Conservation (phyloP, 768 basidiomycete species). For the Suillus discolor region DNA sequence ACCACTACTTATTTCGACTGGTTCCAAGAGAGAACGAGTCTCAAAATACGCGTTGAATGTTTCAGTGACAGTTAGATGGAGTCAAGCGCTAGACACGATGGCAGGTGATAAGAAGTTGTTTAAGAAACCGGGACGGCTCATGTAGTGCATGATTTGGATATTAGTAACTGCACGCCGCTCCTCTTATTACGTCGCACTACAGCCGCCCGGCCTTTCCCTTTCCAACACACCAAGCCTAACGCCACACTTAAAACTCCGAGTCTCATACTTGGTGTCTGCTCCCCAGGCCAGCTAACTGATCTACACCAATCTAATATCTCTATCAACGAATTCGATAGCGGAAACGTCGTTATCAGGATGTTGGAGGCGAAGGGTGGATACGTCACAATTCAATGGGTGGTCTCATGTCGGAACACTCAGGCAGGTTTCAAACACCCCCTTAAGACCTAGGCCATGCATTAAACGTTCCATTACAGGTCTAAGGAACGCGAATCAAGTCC, state of each 20-base stretch:
- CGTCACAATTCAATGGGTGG: neutral
- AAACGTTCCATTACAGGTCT: neutral
- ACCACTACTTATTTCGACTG: neutral
- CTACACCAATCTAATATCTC: neutral
- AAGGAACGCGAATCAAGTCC: neutral
- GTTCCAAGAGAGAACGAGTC: neutral
- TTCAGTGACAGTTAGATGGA: neutral
- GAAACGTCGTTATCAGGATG: neutral
- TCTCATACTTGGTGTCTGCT: neutral
- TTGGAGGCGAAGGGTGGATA: neutral
- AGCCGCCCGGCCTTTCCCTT: neutral
- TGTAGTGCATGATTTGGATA: constrained; percentile 1
- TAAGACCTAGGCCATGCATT: too few species aligned
- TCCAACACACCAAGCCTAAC: neutral
- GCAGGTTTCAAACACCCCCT: too few species aligned
- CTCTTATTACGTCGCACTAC: neutral
- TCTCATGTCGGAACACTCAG: neutral
- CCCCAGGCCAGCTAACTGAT: neutral
- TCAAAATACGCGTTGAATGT: neutral
- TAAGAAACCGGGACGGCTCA: constrained; percentile 1
- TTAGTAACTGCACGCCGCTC: neutral
- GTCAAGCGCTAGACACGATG: neutral
- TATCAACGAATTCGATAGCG: neutral
- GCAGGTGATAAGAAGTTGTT: neutral
- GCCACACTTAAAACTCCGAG: neutral